Conservation (phyloP, 1,284 basidiomycete genomes). For the Ustilago esculenta region DNA sequence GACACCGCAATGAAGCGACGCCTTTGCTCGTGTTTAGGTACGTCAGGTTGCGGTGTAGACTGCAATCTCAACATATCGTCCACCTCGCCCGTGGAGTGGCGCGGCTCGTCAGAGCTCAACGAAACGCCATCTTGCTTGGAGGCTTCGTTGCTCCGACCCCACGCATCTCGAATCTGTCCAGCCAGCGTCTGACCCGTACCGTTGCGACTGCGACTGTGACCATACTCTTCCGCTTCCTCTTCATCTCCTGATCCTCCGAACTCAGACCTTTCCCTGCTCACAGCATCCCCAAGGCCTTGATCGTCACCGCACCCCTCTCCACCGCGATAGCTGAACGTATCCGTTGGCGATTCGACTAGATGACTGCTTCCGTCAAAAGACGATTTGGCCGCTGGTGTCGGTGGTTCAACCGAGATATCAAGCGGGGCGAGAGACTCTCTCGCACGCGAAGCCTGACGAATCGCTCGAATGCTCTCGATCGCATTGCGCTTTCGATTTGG, state of each 20-base stretch:
- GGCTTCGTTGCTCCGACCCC: conserved; percentile 17
- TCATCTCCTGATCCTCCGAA: conserved; percentile 8
- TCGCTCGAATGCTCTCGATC: conserved; percentile 39
- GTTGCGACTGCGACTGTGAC: conserved; percentile 8
- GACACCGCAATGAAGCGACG: conserved; percentile 5
- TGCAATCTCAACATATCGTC: conserved; percentile 11
- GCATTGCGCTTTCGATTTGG: conserved; percentile 40
- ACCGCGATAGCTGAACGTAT: conserved; percentile 22
- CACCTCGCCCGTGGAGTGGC: conserved; percentile 23
- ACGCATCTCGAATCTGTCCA: conserved; percentile 30
- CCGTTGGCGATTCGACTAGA: conserved; percentile 29
- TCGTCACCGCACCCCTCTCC: conserved; percentile 2
- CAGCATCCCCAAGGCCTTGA: conserved; percentile 6
- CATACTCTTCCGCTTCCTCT: conserved; percentile 9
- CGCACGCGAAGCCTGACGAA: conserved; percentile 26
- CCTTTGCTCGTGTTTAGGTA: no score
- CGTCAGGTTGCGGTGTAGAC: conserved; percentile 5
- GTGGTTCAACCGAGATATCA: conserved; percentile 35
- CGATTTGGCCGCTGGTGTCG: conserved; percentile 16
- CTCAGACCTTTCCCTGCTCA: conserved; percentile 4
- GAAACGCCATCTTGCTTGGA: not conserved
- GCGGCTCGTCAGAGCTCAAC: not conserved
- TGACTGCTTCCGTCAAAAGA: conserved; percentile 18
- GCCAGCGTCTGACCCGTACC: conserved; percentile 29
- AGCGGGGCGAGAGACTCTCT: conserved; percentile 19